phyloP scores from a whole-genome alignment of 768 basidiomycete genomes.

The Trametes gibbosa region DNA sequence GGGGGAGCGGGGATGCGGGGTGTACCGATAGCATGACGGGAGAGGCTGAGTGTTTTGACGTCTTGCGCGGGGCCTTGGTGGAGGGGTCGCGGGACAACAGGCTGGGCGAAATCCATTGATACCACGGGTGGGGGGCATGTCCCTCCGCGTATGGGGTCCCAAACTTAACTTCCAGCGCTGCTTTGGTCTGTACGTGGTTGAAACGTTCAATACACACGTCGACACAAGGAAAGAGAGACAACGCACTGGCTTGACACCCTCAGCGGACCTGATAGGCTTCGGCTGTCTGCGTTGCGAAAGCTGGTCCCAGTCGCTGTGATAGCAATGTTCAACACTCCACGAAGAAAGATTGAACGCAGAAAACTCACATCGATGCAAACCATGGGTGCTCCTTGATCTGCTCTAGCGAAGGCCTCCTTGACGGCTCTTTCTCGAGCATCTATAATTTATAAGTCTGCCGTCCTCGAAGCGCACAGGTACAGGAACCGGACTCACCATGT shows the following conservation, averaged over 20 bases:
- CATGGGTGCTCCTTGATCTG: slow-evolving; percentile 6
- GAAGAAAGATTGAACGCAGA: background rate
- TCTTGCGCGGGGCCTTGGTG: background rate
- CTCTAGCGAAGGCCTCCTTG: background rate
- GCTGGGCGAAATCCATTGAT: slow-evolving; percentile 7
- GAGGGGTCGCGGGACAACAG: background rate
- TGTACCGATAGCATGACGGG: background rate
- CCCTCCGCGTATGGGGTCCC: background rate
- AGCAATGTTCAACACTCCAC: too few species aligned
- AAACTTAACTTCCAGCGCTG: background rate
- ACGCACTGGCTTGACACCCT: background rate
- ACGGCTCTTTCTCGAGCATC: slow-evolving; percentile 9
- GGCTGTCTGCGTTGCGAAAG: slow-evolving; percentile 4
- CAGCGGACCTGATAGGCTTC: background rate
- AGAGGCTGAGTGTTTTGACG: background rate
- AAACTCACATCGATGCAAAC: slow-evolving; percentile 5
- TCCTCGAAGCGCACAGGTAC: background rate
- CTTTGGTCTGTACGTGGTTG: background rate
- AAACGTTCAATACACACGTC: too few species aligned
- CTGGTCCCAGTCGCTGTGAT: background rate
- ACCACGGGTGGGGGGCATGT: slow-evolving; percentile 3
- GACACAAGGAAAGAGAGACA: background rate
- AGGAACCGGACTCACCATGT: background rate
- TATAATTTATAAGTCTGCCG: background rate
- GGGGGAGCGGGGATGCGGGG: background rate